phyloP scores from a whole-genome alignment of 805 yeast genomes.

The Metschnikowia dekortorum region DNA sequence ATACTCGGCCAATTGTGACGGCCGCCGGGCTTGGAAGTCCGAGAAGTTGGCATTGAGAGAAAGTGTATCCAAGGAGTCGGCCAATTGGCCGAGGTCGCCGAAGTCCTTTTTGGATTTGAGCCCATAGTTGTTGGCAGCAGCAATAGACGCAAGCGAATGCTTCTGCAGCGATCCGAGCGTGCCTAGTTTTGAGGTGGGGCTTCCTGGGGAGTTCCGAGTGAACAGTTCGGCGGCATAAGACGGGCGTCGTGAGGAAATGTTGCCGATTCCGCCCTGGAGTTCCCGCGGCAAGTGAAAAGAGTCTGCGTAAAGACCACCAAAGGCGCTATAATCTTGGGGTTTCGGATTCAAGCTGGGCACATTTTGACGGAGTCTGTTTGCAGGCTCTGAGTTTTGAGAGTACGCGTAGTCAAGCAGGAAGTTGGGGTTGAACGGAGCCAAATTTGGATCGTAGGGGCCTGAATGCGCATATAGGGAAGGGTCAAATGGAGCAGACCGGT shows the following conservation, averaged over 20 bases:
- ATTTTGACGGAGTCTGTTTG: not conserved
- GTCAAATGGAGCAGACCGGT: not conserved
- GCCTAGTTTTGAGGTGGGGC: not conserved
- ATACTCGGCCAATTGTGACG: slow-evolving; percentile 36
- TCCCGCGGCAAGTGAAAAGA: slow-evolving; percentile 51
- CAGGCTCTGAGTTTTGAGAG: not conserved
- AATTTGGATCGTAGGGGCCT: not conserved
- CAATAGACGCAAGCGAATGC: slow-evolving; percentile 23
- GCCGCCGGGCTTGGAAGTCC: slow-evolving; percentile 41
- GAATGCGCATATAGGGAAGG: not conserved
- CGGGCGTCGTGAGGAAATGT: slow-evolving; percentile 65
- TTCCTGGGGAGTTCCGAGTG: slow-evolving; percentile 27
- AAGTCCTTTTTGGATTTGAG: slow-evolving; percentile 11
- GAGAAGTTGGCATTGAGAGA: slow-evolving; percentile 30
- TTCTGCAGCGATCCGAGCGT: slow-evolving; percentile 5
- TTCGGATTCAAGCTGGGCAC: not conserved
- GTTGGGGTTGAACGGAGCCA: not conserved
- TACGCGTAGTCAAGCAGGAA: not conserved
- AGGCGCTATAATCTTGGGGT: not conserved
- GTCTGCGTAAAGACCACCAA: slow-evolving; percentile 15
- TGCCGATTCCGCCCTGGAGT: slow-evolving; percentile 61
- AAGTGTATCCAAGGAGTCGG: slow-evolving; percentile 27
- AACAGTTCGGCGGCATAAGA: slow-evolving; percentile 67
- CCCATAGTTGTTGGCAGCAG: slow-evolving; percentile 27
- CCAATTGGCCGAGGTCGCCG: slow-evolving; percentile 21